These are phyloP conservation scores for Setomelanomma holmii DNA, from an alignment of 2,329 filamentous ascomycete species.

Conservation along the genomic window DNA sequence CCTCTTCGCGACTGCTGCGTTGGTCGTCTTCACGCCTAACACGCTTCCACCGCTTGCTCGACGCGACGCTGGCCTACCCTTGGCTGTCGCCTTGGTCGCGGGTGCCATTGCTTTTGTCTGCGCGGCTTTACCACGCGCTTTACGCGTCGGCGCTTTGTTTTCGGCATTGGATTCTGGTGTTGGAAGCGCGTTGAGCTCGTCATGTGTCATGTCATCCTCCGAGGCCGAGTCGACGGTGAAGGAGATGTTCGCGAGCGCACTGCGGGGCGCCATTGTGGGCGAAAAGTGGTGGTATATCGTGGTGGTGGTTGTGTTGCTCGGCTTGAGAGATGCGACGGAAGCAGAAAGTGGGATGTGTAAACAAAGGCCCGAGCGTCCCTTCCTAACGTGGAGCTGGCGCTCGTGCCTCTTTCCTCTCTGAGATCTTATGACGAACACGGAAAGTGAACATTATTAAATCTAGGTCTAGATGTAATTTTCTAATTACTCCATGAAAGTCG, in stretches of 20 bases:
- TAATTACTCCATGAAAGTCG: too few species aligned
- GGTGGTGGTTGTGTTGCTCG: slow-evolving; percentile 2
- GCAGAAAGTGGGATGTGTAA: slow-evolving; percentile 15
- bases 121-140: slow-evolving; percentile 41
- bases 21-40: slow-evolving; percentile 47
- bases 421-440: too few species aligned
- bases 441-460: too few species aligned
- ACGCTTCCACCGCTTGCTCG: slow-evolving; percentile 45
- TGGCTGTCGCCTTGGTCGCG: slow-evolving; percentile 40
- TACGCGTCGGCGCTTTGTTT: slow-evolving; percentile 46
- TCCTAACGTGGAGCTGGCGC: not conserved
- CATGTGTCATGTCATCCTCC: slow-evolving; percentile 49
- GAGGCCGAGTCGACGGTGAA: slow-evolving; percentile 51
- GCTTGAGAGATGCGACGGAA: not conserved
- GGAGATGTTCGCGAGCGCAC: slow-evolving; percentile 42
- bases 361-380: slow-evolving; percentile 10
- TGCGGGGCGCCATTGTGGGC: slow-evolving; percentile 43
- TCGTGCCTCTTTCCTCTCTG: not conserved
- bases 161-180: slow-evolving; percentile 52
- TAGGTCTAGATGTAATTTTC: too few species aligned
- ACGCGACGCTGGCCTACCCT: slow-evolving; percentile 46
- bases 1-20: slow-evolving; percentile 46
- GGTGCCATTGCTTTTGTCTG: slow-evolving; percentile 31
- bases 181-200: slow-evolving; percentile 44
- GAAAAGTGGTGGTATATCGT: not conserved